Conservation (phyloP, 768 basidiomycete genomes). For the Mycena alexandri region DNA sequence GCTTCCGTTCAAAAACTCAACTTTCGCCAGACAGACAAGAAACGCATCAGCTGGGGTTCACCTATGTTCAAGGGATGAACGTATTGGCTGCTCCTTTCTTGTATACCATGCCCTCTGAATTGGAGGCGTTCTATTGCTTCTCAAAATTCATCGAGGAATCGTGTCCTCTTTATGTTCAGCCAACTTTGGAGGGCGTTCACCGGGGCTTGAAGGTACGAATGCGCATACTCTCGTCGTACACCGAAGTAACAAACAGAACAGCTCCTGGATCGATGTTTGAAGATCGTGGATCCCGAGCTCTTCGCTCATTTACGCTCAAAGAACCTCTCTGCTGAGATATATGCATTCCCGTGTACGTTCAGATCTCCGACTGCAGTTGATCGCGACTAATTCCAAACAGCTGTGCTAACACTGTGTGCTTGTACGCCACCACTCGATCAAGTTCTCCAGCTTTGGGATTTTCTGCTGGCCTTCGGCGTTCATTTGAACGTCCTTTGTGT, state of each 20-base stretch:
- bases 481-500: slow-evolving; percentile 97
- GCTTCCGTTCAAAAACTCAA: slow-evolving; percentile 11
- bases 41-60: slow-evolving; percentile 85
- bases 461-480: slow-evolving; percentile 94
- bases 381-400: slow-evolving; percentile 53
- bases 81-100: slow-evolving; percentile 98
- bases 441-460: slow-evolving; percentile 97
- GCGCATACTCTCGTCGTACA: neutral
- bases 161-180: slow-evolving; percentile 97
- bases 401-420: slow-evolving; percentile 94
- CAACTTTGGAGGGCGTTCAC: slow-evolving; percentile 96
- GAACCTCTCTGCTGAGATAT: slow-evolving; percentile 95
- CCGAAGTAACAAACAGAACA: slow-evolving; percentile 46
- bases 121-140: slow-evolving; percentile 99
- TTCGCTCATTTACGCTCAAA: slow-evolving; percentile 86
- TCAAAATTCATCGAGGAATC: slow-evolving; percentile 94
- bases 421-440: slow-evolving; percentile 97
- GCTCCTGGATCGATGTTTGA: slow-evolving; percentile 93
- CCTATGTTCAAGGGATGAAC: slow-evolving; percentile 99
- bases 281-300: slow-evolving; percentile 91
- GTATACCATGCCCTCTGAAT: slow-evolving; percentile 96
- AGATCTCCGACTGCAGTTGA: slow-evolving; percentile 6
- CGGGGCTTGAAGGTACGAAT: slow-evolving; percentile 86
- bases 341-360: slow-evolving; percentile 93
- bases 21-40: slow-evolving; percentile 75